phyloP scores from a whole-genome alignment of 1,284 basidiomycete genomes.

The Ustilago curta region DNA sequence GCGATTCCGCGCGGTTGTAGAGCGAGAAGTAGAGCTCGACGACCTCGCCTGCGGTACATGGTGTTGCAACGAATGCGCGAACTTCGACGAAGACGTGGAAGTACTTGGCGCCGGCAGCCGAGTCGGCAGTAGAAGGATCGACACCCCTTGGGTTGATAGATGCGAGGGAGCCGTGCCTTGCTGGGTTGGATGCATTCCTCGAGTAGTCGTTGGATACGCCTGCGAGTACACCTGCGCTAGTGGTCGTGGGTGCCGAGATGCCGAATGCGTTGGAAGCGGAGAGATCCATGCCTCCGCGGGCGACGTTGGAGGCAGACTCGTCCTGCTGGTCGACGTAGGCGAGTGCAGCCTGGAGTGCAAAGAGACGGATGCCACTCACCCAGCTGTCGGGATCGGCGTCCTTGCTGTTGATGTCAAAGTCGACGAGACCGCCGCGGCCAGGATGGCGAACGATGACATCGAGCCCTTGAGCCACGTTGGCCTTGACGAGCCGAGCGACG shows the following conservation, averaged over 20 bases:
- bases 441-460: conserved; percentile 96
- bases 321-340: conserved; percentile 66
- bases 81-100: conserved; percentile 86
- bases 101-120: conserved; percentile 48
- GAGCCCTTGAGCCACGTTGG: conserved; percentile 89
- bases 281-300: conserved; percentile 50
- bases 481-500: conserved; percentile 86
- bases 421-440: conserved; percentile 87
- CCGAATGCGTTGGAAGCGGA: conserved; percentile 59
- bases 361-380: conserved; percentile 67
- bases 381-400: conserved; percentile 60
- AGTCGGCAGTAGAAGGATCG: background rate
- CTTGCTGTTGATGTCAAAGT: conserved; percentile 61
- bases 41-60: conserved; percentile 88
- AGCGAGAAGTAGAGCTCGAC: conserved; percentile 94
- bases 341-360: conserved; percentile 67
- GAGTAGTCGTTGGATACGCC: conserved; percentile 34
- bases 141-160: conserved; percentile 10
- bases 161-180: conserved; percentile 15
- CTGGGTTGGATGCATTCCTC: conserved; percentile 10
- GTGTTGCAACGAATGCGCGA: conserved; percentile 88
- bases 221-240: conserved; percentile 51
- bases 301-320: conserved; percentile 14
- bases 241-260: conserved; percentile 53
- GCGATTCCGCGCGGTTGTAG: conserved; percentile 82